Evolutionary conservation across 179 eudicot genomes (phyloP), one percentile per base, ranked within the genome.

Genomic region (Heliamphora pulchella): DNA sequence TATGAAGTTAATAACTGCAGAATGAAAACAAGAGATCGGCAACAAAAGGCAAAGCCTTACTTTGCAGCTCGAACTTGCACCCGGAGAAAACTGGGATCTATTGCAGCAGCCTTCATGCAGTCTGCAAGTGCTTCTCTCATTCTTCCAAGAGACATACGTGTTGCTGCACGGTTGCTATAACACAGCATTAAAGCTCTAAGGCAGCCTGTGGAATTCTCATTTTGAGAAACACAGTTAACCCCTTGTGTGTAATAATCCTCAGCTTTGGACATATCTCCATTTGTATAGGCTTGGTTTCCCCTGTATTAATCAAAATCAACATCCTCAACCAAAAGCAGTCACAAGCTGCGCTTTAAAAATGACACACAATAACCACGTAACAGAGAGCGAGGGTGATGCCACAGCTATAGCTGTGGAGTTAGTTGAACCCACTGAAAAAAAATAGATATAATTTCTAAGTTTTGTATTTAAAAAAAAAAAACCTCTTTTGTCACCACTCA

Each of bases 81-180:
- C 88, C 87, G 90, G 46, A 88, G 81, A 83, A 96, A 96, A 78
- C 81, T 82, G 78, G 98, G 94, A 85, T 96, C 97, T 81, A 94
- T 80, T 75, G 87, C 80, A 87, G 90, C 90, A 79, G 99, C 98
- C 87, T 79, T 84, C 81, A 81, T 86, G 84, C 99, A 96, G 80
- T 96, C 99, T 75, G 79, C 86, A 64, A 94, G 75, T 55, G 97
- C 99, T 84, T 89, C 98, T 87, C 94, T 90, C 85, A 96, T 80
- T 87, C 91, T 94, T 79, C 97, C 94, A 82, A 88, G 91, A 82
- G 94, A 91, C 91, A 96, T 96, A 69, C 90, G 87, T 50, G 97
- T 84, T 64, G 99, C 99, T 77, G 98, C 99, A 78, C 99, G 98
- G 80, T 96, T 96, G 86, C 98, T 96, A 83, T 96, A 94, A 85